Base-by-base conservation (phyloP, 2,329 filamentous ascomycete genomes). In the Lecanosticta acicola region DNA sequence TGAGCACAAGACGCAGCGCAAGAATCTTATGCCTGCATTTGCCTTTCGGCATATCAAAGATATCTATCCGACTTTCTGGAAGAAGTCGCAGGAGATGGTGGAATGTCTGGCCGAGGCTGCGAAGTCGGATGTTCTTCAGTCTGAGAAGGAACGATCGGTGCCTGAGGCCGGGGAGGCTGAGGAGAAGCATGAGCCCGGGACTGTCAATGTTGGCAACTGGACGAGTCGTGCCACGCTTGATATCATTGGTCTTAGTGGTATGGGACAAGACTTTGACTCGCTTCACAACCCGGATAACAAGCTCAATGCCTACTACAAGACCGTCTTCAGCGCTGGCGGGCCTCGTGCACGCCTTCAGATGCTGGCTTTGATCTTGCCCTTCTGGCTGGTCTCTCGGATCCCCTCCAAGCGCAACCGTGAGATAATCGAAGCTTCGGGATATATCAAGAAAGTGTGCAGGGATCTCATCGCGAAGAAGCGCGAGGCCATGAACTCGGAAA, bases 401-500 rank as follows among this genome's bases (percentile, higher is more conserved):
- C 90, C 91, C 0, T 56, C 91, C 21, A 75, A 81, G 55, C 78
- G 82, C 48, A 94, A 91, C 66, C 69, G 70, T n/a, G 77, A 83
- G 13, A 71, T 90, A 18, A 61, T 72, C 7, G 67, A 67, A 3
- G 81, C 83, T 1, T 71, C 76, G 7, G 60, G 62, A 4, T 71
- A 75, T 37, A 83, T 93, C 59, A 82, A 85, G 37, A 67, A 72
- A 17, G 76, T 81, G 1, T 57, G 86, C 51, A 72, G 74, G 1
- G 74, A 84, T 36, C 73, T 95, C 26, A 83, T 96, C 55, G 69
- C 69, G 1, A 72, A 81, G 50, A 94, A 94, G 71, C 82, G 83
- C 58, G 72, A 67, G 3, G 72, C 73, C 38, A 59, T 83, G 17
- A 66, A 70, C 44, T 67, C 70, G 24, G 52, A 55, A 14, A 55